Evolutionary conservation across 176 grass and related monocot genomes (phyloP), one percentile per base, ranked within the genome.

Genomic region (Oryza rufipogon): DNA sequence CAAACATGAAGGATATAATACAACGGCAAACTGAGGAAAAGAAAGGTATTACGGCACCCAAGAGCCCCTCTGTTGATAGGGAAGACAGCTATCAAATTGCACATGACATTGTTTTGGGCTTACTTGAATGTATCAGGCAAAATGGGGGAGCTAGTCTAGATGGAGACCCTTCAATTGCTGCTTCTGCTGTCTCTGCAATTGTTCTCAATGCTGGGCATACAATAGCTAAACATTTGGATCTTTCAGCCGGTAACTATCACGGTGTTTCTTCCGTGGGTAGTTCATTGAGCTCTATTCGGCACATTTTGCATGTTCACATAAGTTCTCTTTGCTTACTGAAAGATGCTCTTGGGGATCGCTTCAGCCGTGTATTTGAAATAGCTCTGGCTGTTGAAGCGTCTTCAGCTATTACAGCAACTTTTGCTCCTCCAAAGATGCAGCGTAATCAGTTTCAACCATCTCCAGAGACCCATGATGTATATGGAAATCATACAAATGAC

Each of bases 1-100:
- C 89, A 67, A 99, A 80, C 87, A 94, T 99, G 97, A 96, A 94
- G 45, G 97, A 99, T 58, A 86, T 99, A 83, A 86, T 99, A n/a
- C 93, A 99, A 71, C 86, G 91, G 33, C 90, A 90, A 86, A 86
- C 84, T 32, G 93, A 96, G 16, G 97, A 87, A 88, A 99, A 89
- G 97, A 99, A 89, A 91, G 80, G 76, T 71, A 70, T 75, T 73
- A n/a, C 89, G 86, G 64, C 87, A 68, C 81, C 89, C 26, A 94
- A 88, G 79, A 93, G 74, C 74, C 74, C 48, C 42, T 79, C 78
- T 78, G 81, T 83, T 44, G 93, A 96, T 42, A 99, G 94, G 88
- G 91, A 96, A 83, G 97, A 96, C 75, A 79, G 79, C 78, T 92
- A 92, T 84, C 91, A 94, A 81, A 91, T 94, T 87, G 90, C 97